Base-by-base conservation (phyloP, 2,329 filamentous ascomycete genomes). In the Penicillium sp. region DNA sequence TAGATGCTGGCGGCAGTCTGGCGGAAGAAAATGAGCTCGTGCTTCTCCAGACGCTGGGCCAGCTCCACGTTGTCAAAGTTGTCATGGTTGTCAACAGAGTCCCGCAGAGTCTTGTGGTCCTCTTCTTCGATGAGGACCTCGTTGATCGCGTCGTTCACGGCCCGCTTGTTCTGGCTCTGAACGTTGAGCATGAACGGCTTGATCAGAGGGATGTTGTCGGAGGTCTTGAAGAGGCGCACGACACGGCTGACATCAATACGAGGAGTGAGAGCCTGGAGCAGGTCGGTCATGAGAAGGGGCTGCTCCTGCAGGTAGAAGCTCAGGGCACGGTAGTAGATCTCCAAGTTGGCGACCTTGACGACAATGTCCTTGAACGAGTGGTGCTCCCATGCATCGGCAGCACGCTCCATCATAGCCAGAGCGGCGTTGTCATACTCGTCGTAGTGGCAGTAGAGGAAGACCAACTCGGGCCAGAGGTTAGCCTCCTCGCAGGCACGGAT, bases 351-450 rank as follows among this genome's bases (percentile, higher is more conserved):
- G 68, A 97, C 94, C 86, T 99, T 99, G 81, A 97, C 89, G 60
- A 97, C 86, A 56, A 96, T 98, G 76, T 99, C 96, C 85, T 99
- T 99, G 89, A 99, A 99, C 53, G 96, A 95, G 78, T 97, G 93
- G 81, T 99, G 95, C 79, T 99, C 96, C 95, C 95, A 99, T 1
- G 95, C 93, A 83, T 98, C 96, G 68, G 96, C 90, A 13, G 95
- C 91, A 70, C 93, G 92, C 83, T 99, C 95, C 87, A 99, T 99
- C 83, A 99, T 97, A 19, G 95, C 92, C 58, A 99, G 86, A 53
- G 93, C 93, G 49, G 95, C 95, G 74, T 99, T 98, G 80, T 99
- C 96, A 79, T 91, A 97, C 77, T 99, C 96, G 69, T 99, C 96
- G 74, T 97, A 98, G 81, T 99, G 95, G 77, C 92, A 92, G 84